phyloP scores from a whole-genome alignment of 768 basidiomycete species.

The Tephrocybe sp. region DNA sequence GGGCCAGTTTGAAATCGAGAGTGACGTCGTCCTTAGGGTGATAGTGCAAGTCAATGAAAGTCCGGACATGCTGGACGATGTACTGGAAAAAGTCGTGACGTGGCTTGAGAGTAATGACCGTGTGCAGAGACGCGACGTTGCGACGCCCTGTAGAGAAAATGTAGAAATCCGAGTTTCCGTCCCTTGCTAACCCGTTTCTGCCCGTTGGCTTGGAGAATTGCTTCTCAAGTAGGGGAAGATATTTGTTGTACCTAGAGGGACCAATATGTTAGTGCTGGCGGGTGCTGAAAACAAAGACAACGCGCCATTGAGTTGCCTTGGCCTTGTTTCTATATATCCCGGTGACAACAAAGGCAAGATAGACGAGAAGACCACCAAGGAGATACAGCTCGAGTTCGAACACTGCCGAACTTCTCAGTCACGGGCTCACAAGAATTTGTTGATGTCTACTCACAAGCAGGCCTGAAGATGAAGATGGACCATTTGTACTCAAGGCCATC shows the following conservation, averaged over 20 bases:
- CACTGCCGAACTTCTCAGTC: slow-evolving; percentile 32
- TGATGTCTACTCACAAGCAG: slow-evolving; percentile 54
- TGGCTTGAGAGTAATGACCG: slow-evolving; percentile 73
- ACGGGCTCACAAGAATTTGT: neutral
- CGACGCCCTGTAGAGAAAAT: slow-evolving; percentile 87
- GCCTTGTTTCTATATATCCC: slow-evolving; percentile 61
- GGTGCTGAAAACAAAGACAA: slow-evolving; percentile 17
- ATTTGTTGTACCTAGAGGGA: slow-evolving; percentile 54
- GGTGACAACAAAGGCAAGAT: slow-evolving; percentile 54
- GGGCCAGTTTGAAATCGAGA: slow-evolving; percentile 75
- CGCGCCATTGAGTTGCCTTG: slow-evolving; percentile 69
- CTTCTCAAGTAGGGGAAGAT: slow-evolving; percentile 54
- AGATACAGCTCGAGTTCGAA: slow-evolving; percentile 69
- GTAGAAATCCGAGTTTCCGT: slow-evolving; percentile 81
- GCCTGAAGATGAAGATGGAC: slow-evolving; percentile 79
- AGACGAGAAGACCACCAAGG: slow-evolving; percentile 51
- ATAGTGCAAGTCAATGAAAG: slow-evolving; percentile 78
- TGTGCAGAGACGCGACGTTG: slow-evolving; percentile 74
- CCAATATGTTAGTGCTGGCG: slow-evolving; percentile 14
- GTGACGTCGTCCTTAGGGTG: slow-evolving; percentile 66
- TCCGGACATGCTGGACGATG: slow-evolving; percentile 57
- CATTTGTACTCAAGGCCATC: slow-evolving; percentile 74
- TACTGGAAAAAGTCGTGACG: slow-evolving; percentile 81
- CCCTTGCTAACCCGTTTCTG: slow-evolving; percentile 52
- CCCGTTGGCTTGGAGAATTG: slow-evolving; percentile 76